Base-by-base conservation (phyloP, 2,329 filamentous ascomycete genomes). In the Alternaria sp. region DNA sequence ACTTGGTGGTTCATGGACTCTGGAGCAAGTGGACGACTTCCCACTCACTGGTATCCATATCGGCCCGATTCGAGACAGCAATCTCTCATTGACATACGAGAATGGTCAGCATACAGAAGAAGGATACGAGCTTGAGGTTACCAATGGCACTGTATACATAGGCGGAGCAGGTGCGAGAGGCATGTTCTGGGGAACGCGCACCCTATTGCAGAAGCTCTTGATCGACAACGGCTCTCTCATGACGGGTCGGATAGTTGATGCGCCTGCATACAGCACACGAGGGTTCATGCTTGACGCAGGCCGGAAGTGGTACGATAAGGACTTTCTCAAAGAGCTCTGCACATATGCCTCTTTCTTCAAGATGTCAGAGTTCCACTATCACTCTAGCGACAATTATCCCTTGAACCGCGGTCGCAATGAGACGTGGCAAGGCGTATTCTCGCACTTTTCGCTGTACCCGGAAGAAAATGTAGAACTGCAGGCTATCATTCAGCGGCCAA, bases 371-470 rank as follows among this genome's bases (percentile, higher is more conserved):
- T 84, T 85, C 54, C 84, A 85, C 60, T 84, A 84, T 65, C 84
- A 85, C 65, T 80, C 81, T 7, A 84, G 82, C 69, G 84, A 85
- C 72, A 85, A 85, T 64, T 84, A 83, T 62, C 82, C 82, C 0
- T 66, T 85, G 45, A 84, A 83, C 61, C 79, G 83, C 8, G 83
- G 83, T 1, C 79, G 72, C 51, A 85, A 85, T 55, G 79, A 81
- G 45, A 83, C 83, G 0, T 84, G 82, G 82, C 67, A 77, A 25
- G 64, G 83, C 5, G 81, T 85, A 8, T 85, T 84, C 64, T 81
- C 81, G 0, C 81, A 82, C 47, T 84, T 84, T 60, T 82, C 79
- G 2, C 76, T 83, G 0, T 78, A 73, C 6, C 79, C 81, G 0
- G 78, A 81, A 62, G 33, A 60, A 11, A 75, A 77, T 54, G 63